Percentiles rank a stretch among this genome's conserved stretches.
Conservation (phyloP, 345 rosid species). For the Stellera chamaejasme region DNA sequence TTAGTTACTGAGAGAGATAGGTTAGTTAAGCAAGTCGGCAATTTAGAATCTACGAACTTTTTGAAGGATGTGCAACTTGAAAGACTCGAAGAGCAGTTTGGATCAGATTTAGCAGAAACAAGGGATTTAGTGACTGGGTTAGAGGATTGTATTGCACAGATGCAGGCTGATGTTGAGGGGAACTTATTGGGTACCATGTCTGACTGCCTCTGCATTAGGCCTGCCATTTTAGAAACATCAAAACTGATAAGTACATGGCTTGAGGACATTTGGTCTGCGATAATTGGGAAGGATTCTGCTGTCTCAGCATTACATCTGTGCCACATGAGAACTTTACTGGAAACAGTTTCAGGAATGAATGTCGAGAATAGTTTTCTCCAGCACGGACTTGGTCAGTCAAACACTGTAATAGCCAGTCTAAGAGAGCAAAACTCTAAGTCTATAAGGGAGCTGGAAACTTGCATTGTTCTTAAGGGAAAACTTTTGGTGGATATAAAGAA, state of each 20-base stretch:
- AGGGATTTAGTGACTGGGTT: conserved; percentile 47
- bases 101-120: conserved; percentile 42
- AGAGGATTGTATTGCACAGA: conserved; percentile 38
- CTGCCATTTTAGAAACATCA: conserved; percentile 39
- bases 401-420: conserved; percentile 55
- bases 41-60: conserved; percentile 42
- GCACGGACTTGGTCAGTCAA: conserved; percentile 58
- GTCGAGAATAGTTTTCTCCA: conserved; percentile 86
- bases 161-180: conserved; percentile 37
- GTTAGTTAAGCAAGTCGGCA: conserved; percentile 42
- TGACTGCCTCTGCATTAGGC: conserved; percentile 43
- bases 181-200: conserved; percentile 30
- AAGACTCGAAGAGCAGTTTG: conserved; percentile 53
- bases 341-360: conserved; percentile 72
- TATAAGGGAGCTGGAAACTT: conserved; percentile 69
- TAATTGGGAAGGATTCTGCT: conserved; percentile 82
- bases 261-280: conserved; percentile 94
- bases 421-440: conserved; percentile 70
- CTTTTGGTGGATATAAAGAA: conserved; percentile 77
- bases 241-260: conserved; percentile 54
- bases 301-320: conserved; percentile 82
- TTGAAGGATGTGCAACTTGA: conserved; percentile 47
- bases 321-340: conserved; percentile 84
- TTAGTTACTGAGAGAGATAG: conserved; percentile 48
- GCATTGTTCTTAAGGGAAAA: conserved; percentile 68